Evolutionary conservation across 2,329 filamentous ascomycete genomes (phyloP), one percentile per base, ranked within the genome.

Genomic region (Hysterium pulicare): DNA sequence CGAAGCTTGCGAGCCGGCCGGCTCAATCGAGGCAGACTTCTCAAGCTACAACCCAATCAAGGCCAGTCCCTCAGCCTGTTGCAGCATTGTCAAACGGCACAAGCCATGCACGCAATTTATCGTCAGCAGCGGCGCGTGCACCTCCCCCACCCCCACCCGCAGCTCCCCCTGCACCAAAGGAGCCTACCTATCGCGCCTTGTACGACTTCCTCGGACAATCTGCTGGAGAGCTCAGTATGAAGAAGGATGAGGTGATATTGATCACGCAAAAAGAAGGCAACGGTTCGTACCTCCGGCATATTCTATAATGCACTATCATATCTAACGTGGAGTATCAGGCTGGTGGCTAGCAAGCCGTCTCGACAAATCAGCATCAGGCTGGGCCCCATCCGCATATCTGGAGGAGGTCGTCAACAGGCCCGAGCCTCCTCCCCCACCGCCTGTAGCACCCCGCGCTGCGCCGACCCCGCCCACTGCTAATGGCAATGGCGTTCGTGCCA

Each of bases 221-320:
- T 49, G 81, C 84, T 44, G 95, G 94, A 53, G 90, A 97, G 68
- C 75, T 98, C 39, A 84, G 86, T 13, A 80, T 98, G 50, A 78
- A 67, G 44, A 83, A 86, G 38, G 90, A 86, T 38, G 87, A 97
- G 49, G 69, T 95, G 37, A 79, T 98, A 40, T 82, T 94, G 64
- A 83, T 98, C 60, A 79, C 94, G n/a, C 86, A 93, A 61, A 96
- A 96, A 69, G 91, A 96, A 69, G 84, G 79, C 66, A 97, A 97
- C 64, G 93, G 91, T 95, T 80, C 67, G 84, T 67, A 34, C 23
- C 17, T 16, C 11, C 24, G 5, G 10, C 16, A 23, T 36, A 42
- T 11, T 16, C 28, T 15, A 3, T 40, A n/a, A 41, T 34, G 21
- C 15, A 40, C 42, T 23, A 41, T 26, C 20, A 41, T 52, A 44